Base-by-base conservation (phyloP, 306 rosid species). In the Hippophae rhamnoides region DNA sequence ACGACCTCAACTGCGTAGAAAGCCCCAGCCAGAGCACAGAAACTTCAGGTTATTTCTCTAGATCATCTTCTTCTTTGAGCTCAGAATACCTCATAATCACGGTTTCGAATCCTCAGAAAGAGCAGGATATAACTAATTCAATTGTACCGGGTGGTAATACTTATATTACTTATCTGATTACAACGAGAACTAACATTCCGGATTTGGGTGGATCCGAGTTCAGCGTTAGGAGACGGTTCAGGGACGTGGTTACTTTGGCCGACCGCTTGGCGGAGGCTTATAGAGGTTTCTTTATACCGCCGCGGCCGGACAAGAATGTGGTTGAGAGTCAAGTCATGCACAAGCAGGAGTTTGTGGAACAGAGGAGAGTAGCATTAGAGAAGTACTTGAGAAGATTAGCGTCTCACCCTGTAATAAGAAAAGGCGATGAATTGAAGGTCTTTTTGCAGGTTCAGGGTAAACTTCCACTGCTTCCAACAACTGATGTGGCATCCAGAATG, bases 251-350 rank as follows among this genome's bases (percentile, higher is more conserved):
- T 12, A 92, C 93, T 5, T 50, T 92, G 4, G 64, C 96, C 5
- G 99, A 92, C 62, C 77, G 97, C 64, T 68, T 88, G 41, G 69
- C 95, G 0, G 99, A 88, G 82, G 67, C 90, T 3, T 92, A 84
- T 56, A 74, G 99, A 10, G 97, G 99, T 7, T 72, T 74, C 26
- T 86, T 92, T 56, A 75, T 92, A 45, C 96, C 98, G 51, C 81
- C 86, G 43, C 61, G 98, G 58, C 99, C 99, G 47, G 99, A 92
- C 65, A 92, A 92, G 89, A 88, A 76, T 72, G 77, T 89, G 13
- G 94, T 88, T 66, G 99, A 92, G 82, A 86, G 95, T 61, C 96
- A 92, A 72, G 95, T 92, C 66, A 92, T 92, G 99, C 96, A 88
- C 64, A 92, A 80, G 65, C 85, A 82, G 59, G 99, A 92, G 64